Evolutionary conservation across 495 filamentous ascomycete species (phyloP), one percentile per base, ranked within the genome.

Genomic region (Oleoguttula mirabilis): DNA sequence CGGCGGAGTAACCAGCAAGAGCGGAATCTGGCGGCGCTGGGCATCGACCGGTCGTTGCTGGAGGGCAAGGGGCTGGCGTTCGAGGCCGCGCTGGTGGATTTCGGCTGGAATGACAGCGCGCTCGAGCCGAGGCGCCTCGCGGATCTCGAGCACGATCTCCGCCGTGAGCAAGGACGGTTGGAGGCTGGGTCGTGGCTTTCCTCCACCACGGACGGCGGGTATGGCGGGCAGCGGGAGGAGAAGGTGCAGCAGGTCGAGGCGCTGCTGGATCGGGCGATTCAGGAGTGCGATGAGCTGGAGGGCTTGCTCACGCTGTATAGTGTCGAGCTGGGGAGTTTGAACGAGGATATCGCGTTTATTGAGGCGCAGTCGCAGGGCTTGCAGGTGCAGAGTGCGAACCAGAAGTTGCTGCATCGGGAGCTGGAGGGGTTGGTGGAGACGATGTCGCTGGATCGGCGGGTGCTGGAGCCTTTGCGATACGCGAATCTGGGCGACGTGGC

Each of bases 361-460:
- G 90, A 98, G 65, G 84, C 92, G 7, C 90, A 96, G 58, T 86
- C 84, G 4, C 88, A 96, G 63, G 92, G 90, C 63, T 62, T 98
- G 17, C 92, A 96, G 55, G 87, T 98, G 15, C 88, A 95, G 59
- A 85, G 88, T 15, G 87, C 92, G 16, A 98, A 98, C 55, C 92
- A 98, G 61, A 94, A 92, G 62, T 73, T 93, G 23, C 72, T 98
- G 20, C 84, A 87, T 56, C 83, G 75, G 33, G 90, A 98, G 59
- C 68, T 98, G 3, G 74, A 88, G 51, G 71, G 66, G 4, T 65
- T 98, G 14, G 66, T 98, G 32, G 76, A 83, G 36, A 94, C 82
- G 0, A 84, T 94, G 32, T 87, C 84, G 12, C 93, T 96, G 21
- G 83, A 83, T 15, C 63, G 75, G 3, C 60, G 72, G 15, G 77